These are phyloP conservation scores for Mycosphaerella sp. DNA, from an alignment of 2,329 filamentous ascomycete species.

Conservation along the genomic window DNA sequence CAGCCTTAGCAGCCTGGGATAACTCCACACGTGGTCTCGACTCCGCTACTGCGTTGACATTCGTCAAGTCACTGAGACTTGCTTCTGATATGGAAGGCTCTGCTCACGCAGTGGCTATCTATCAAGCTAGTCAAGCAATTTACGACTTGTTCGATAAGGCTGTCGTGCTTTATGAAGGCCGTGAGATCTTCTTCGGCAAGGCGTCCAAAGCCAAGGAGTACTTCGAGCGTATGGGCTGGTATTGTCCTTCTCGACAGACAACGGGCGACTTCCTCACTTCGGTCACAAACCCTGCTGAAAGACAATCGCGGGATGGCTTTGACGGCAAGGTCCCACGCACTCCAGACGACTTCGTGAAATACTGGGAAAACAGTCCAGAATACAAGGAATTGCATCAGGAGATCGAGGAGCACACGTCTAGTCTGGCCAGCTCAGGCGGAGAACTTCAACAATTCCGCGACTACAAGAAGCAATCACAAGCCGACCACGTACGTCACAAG, in stretches of 20 bases:
- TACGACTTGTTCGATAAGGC: slow-evolving; percentile 69
- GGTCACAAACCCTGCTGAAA: slow-evolving; percentile 59
- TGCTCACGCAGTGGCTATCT: slow-evolving; percentile 54
- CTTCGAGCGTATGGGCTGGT: slow-evolving; percentile 64
- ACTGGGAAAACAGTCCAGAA: slow-evolving; percentile 46
- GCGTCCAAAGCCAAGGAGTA: slow-evolving; percentile 54
- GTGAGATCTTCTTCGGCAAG: slow-evolving; percentile 70
- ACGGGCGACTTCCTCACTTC: slow-evolving; percentile 65
- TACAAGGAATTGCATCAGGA: slow-evolving; percentile 42
- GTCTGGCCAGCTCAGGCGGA: slow-evolving; percentile 41
- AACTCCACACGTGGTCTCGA: slow-evolving; percentile 49
- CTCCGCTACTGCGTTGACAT: slow-evolving; percentile 53
- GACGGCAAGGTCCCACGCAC: slow-evolving; percentile 60
- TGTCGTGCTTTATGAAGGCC: slow-evolving; percentile 67
- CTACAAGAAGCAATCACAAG: slow-evolving; percentile 48
- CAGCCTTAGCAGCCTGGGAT: slow-evolving; percentile 42
- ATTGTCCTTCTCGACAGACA: slow-evolving; percentile 61
- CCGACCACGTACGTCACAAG: slow-evolving; percentile 48
- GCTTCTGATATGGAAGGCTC: slow-evolving; percentile 46
- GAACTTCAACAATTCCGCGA: slow-evolving; percentile 42
- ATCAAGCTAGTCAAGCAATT: slow-evolving; percentile 46
- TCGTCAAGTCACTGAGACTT: slow-evolving; percentile 49
- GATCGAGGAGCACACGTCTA: slow-evolving; percentile 47
- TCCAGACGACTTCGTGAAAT: slow-evolving; percentile 59
- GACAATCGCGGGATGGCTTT: slow-evolving; percentile 51